Evolutionary conservation across 2,329 filamentous ascomycete genomes (phyloP), one percentile per base, ranked within the genome.

Genomic region (Lecanicillium sp.): DNA sequence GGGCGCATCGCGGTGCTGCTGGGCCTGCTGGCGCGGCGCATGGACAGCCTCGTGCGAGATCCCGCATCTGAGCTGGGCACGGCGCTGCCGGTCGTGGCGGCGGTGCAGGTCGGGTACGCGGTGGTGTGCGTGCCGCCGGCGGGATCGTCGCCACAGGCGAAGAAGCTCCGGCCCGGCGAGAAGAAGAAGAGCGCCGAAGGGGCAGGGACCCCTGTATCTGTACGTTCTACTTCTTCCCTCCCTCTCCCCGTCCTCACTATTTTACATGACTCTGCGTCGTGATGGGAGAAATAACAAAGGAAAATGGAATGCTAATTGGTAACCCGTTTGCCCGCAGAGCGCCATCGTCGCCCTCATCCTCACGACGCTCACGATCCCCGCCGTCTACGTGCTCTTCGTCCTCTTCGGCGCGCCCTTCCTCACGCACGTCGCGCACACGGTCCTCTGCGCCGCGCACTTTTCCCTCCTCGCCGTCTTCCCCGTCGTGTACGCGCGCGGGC

Each of bases 381-480:
- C 64, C 23, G 58, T 84, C 19, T 74, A 83, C 62, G 62, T 80
- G 36, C 68, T 83, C 30, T 78, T 94, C 58, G 75, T 97, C 59
- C 85, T 97, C 56, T 94, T 96, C 67, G 93, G 93, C 60, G 93
- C 91, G 7, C 93, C 93, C 0, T 73, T 95, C 45, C 87, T 91
- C 26, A 88, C 87, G 1, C 87, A 96, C 64, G 70, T 85, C 43
- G 62, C 74, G 4, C 85, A 94, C 55, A 98, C 93, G 1, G 63
- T 87, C 26, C 81, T 96, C 29, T 86, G 84, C 64, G 86, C 88
- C 3, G 78, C 85, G 2, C 90, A 97, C 64, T 78, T 97, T 51
- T 80, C 90, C 10, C 68, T 95, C 0, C 79, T 98, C 11, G 79
- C 81, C 15, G 74, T 87, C 0, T 84, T 90, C 50, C 89, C 89